Conservation (phyloP, 768 basidiomycete genomes). For the Paxillus involutus region DNA sequence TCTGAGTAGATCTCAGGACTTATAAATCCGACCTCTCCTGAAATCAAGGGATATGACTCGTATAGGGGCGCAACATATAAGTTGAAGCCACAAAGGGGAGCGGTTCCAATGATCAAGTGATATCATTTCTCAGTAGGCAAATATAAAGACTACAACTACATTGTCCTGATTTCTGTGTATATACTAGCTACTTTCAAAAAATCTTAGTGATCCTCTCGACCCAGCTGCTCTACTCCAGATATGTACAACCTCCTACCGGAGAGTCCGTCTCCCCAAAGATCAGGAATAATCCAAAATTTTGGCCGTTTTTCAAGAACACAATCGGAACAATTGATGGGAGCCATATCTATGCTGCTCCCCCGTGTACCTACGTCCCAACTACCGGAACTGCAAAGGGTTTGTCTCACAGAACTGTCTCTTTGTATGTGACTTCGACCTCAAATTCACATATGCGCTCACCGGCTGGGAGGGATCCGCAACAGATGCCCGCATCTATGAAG, state of each 20-base stretch:
- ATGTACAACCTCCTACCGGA: slow-evolving; percentile 17
- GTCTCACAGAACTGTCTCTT: slow-evolving; percentile 41
- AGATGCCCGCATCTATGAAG: slow-evolving; percentile 14
- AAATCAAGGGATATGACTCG: too few relatives aligned
- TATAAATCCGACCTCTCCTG: too few relatives aligned
- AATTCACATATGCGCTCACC: slow-evolving; percentile 37
- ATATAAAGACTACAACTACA: too few relatives aligned
- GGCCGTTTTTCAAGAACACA: slow-evolving; percentile 31
- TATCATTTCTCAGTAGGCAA: too few relatives aligned
- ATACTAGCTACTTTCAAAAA: neutral
- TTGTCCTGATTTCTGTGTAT: too few relatives aligned
- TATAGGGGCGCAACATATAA: too few relatives aligned
- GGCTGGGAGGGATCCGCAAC: slow-evolving; percentile 42
- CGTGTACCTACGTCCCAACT: neutral
- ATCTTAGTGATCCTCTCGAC: neutral
- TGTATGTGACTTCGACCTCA: slow-evolving; percentile 31
- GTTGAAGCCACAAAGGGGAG: too few relatives aligned
- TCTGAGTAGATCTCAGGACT: too few relatives aligned
- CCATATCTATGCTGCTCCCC: neutral
- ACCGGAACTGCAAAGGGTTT: slow-evolving; percentile 21
- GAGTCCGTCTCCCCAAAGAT: slow-evolving; percentile 15
- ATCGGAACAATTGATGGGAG: slow-evolving; percentile 28
- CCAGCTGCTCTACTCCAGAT: slow-evolving; percentile 7
- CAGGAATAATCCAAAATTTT: slow-evolving; percentile 26
- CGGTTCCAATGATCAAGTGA: too few relatives aligned